These are phyloP conservation scores for Paramecium biaurelia DNA, from an alignment of 73 alveolate species.

Conservation along the genomic window DNA sequence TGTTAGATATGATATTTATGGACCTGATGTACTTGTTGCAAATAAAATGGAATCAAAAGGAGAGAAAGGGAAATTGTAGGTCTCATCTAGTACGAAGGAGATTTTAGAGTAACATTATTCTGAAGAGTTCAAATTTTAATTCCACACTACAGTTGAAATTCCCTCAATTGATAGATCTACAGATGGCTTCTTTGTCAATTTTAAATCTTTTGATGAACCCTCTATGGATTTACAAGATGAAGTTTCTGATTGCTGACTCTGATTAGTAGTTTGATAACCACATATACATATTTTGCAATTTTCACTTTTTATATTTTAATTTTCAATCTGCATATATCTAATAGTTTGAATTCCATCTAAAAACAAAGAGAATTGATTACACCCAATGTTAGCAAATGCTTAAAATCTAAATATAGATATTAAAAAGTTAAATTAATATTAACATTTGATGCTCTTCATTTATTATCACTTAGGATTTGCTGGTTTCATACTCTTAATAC, in stretches of 20 bases:
- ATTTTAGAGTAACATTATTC: conserved; percentile 15
- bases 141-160: neutral
- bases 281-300: neutral
- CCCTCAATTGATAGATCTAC: conserved; percentile 5
- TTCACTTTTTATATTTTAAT: neutral
- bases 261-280: neutral
- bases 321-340: neutral
- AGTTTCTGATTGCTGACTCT: neutral
- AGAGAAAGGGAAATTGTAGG: conserved; percentile 38
- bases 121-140: neutral
- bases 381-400: too few species aligned
- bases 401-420: neutral
- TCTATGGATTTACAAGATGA: neutral
- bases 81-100: conserved; percentile 27
- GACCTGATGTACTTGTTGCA: conserved; percentile 56
- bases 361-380: neutral
- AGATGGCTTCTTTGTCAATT: neutral
- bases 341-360: too few species aligned
- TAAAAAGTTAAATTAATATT: neutral
- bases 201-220: neutral
- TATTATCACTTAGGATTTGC: conserved; percentile 6
- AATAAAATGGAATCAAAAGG: conserved; percentile 67
- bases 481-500: neutral
- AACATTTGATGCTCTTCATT: neutral
- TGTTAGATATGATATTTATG: conserved; percentile 49